These are phyloP conservation scores for Linum trigynum DNA, from an alignment of 345 rosid species.

Conservation along the genomic window DNA sequence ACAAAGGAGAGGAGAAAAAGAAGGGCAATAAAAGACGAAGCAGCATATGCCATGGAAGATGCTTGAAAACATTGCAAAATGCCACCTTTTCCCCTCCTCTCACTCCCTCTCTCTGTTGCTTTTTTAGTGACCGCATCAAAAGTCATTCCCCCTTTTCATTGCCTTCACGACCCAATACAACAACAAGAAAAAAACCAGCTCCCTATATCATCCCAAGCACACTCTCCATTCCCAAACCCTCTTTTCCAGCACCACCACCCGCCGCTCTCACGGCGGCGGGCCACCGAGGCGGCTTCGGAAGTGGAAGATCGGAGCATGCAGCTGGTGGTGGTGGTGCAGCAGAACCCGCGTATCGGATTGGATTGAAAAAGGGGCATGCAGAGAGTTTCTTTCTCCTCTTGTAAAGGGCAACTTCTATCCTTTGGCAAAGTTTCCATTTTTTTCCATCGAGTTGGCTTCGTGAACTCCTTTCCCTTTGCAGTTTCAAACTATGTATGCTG, in stretches of 20 bases:
- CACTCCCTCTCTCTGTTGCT: background rate
- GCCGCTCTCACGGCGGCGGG: constrained; percentile 2
- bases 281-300: constrained; percentile 15
- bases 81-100: constrained; percentile 8
- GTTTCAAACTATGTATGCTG: constrained; percentile 8
- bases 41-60: constrained; percentile 55
- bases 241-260: constrained; percentile 6
- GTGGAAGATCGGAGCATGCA: background rate
- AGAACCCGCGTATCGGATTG: background rate
- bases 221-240: constrained; percentile 24
- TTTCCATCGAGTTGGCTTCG: constrained; percentile 9
- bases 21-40: constrained; percentile 11
- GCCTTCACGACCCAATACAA: constrained; percentile 16
- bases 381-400: constrained; percentile 16
- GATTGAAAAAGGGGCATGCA: background rate
- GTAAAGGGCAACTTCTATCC: constrained; percentile 53
- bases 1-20: no score
- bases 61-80: constrained; percentile 22
- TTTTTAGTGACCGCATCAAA: constrained; percentile 11
- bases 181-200: background rate
- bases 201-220: constrained; percentile 15
- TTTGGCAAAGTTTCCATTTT: constrained; percentile 39
- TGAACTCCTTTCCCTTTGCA: constrained; percentile 6
- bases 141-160: constrained; percentile 36
- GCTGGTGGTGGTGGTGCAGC: background rate